phyloP scores from a whole-genome alignment of 768 basidiomycete genomes.

The Panellus pusillus region DNA sequence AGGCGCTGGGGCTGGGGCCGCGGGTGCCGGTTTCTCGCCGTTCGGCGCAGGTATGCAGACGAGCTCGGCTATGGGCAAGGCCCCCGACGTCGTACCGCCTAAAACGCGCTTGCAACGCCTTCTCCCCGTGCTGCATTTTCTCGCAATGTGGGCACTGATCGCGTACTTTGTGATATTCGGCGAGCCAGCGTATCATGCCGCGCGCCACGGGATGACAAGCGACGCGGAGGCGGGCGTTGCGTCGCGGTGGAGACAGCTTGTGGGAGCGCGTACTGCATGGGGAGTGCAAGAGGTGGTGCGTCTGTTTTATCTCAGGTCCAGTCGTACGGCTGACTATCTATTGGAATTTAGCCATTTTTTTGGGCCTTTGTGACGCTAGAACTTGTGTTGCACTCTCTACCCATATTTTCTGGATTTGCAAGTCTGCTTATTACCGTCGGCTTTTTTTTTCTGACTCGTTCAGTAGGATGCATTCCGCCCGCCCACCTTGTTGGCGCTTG shows the following conservation, averaged over 20 bases:
- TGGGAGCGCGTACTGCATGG: conserved; percentile 34
- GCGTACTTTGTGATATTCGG: conserved; percentile 66
- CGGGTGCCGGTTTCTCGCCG: background rate
- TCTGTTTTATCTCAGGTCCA: conserved; percentile 8
- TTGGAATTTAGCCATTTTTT: conserved; percentile 75
- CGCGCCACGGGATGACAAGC: conserved; percentile 39
- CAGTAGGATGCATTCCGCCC: conserved; percentile 57
- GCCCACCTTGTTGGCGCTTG: conserved; percentile 58
- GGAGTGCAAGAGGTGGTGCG: conserved; percentile 61
- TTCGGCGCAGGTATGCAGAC: background rate
- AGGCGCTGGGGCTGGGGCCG: background rate
- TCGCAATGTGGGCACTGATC: conserved; percentile 63
- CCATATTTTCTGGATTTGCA: conserved; percentile 70
- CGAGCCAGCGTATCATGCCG: conserved; percentile 47
- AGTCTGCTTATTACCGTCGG: conserved; percentile 26
- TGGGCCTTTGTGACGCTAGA: conserved; percentile 79
- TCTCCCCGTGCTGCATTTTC: conserved; percentile 64
- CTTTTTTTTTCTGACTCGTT: background rate
- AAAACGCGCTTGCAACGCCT: conserved; percentile 57
- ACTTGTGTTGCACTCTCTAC: conserved; percentile 67
- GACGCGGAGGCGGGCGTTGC: conserved; percentile 38
- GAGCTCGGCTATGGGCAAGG: conserved; percentile 23
- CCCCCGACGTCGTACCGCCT: conserved; percentile 27
- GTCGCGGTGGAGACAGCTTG: conserved; percentile 65
- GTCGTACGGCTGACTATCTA: conserved; percentile 1